phyloP scores from a whole-genome alignment of 305 asterid species.

The Ilex paraguariensis region DNA sequence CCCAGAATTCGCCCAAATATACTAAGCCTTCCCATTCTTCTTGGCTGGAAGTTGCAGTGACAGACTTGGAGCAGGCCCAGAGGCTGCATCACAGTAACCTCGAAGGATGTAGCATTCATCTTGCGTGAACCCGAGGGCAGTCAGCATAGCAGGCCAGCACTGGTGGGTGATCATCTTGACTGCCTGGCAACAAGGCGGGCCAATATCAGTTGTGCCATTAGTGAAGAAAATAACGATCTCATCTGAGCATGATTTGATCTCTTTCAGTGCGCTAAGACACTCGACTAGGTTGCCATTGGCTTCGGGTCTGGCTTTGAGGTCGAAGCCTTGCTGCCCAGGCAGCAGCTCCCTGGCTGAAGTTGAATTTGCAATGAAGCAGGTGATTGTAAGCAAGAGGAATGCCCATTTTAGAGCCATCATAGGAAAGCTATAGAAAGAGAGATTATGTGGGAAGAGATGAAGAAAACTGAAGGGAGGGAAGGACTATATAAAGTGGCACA shows the following conservation, averaged over 20 bases:
- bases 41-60: slow-evolving; percentile 1
- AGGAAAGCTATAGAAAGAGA: background rate
- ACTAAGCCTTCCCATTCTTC: background rate
- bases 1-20: too few relatives aligned
- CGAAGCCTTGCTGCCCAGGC: background rate
- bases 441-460: slow-evolving; percentile 1
- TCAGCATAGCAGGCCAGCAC: slow-evolving; percentile 57
- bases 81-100: slow-evolving; percentile 53
- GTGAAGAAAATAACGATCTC: slow-evolving; percentile 43
- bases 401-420: slow-evolving; percentile 26
- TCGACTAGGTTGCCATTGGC: slow-evolving; percentile 21
- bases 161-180: slow-evolving; percentile 38
- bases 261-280: slow-evolving; percentile 39
- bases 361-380: slow-evolving; percentile 10
- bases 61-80: slow-evolving; percentile 19
- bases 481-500: too few relatives aligned
- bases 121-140: slow-evolving; percentile 35
- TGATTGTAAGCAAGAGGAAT: slow-evolving; percentile 19
- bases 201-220: slow-evolving; percentile 32
- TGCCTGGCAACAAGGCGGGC: slow-evolving; percentile 43
- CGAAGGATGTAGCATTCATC: slow-evolving; percentile 37
- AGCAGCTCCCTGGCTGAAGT: slow-evolving; percentile 7
- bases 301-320: slow-evolving; percentile 4
- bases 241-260: slow-evolving; percentile 49
- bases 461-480: too few relatives aligned